A percentile compares a stretch with the other conserved stretches of the same genome.
phyloP scores from a whole-genome alignment of 345 rosid species.

The Abelmoschus esculentus region DNA sequence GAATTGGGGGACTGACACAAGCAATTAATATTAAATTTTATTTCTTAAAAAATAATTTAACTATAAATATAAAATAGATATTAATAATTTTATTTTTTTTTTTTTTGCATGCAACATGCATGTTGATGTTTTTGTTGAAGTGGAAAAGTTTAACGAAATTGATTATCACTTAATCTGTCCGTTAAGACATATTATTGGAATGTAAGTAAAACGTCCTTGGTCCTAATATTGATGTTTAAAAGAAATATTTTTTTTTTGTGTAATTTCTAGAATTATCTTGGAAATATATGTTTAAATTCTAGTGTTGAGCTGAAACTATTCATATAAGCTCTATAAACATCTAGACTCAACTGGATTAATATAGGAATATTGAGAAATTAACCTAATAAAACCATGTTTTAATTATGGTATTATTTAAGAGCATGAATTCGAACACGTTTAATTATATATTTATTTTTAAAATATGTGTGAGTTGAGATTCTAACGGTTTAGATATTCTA shows the following conservation, averaged over 20 bases:
- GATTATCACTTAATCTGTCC: not conserved
- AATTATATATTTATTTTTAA: too few species aligned
- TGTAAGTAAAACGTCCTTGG: constrained; percentile 3
- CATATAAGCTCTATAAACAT: not conserved
- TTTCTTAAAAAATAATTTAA: not conserved
- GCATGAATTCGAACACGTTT: too few species aligned
- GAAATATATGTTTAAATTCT: not conserved
- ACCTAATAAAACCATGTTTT: not conserved
- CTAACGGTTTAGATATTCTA: too few species aligned
- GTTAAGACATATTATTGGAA: not conserved
- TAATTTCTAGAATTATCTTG: not conserved
- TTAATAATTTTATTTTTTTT: not conserved
- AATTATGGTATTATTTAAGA: too few species aligned
- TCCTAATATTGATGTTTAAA: not conserved
- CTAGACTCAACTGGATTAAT: not conserved
- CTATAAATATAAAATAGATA: not conserved
- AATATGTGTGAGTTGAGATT: too few species aligned
- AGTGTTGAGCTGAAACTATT: not conserved
- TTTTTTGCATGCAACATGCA: not conserved
- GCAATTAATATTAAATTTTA: not conserved
- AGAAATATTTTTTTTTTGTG: not conserved
- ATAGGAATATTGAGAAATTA: not conserved
- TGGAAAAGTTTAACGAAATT: not conserved
- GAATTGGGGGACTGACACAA: constrained; percentile 5
- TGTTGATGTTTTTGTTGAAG: not conserved